These are phyloP conservation scores for Ceratocystis ficicola DNA, from an alignment of 2,329 filamentous ascomycete species.

Conservation along the genomic window DNA sequence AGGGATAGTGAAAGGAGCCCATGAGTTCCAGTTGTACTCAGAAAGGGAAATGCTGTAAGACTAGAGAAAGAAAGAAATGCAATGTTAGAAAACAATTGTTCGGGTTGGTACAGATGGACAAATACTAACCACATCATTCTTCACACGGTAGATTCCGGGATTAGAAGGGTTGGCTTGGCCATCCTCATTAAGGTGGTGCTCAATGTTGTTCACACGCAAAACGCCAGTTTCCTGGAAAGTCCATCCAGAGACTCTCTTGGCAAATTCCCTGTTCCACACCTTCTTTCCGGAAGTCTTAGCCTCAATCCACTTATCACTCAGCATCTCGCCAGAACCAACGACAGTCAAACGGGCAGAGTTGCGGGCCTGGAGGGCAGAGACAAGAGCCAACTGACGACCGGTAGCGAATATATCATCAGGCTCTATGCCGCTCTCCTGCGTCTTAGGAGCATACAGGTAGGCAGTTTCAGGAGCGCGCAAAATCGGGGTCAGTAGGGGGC, in stretches of 20 bases:
- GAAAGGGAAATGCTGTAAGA: constrained; percentile 80
- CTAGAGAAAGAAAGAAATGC: constrained; percentile 34
- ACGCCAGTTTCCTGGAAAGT: constrained; percentile 91
- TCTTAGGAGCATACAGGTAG: constrained; percentile 90
- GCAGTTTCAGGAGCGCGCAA: constrained; percentile 71
- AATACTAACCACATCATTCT: constrained; percentile 81
- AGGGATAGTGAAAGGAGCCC: constrained; percentile 60
- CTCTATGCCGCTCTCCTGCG: constrained; percentile 53
- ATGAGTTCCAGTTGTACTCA: constrained; percentile 66
- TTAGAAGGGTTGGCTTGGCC: constrained; percentile 50
- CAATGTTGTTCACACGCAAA: constrained; percentile 66
- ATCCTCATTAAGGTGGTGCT: constrained; percentile 50
- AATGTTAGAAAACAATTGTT: neutral
- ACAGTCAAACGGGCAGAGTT: constrained; percentile 86
- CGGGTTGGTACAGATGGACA: neutral
- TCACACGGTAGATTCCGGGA: constrained; percentile 84
- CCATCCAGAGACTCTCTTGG: constrained; percentile 79
- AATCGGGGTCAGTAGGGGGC: constrained; percentile 67
- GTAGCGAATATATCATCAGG: constrained; percentile 72
- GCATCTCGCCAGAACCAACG: constrained; percentile 72
- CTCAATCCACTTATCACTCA: constrained; percentile 81
- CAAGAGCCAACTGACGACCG: constrained; percentile 69
- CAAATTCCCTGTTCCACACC: constrained; percentile 74
- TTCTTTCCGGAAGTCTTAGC: constrained; percentile 36
- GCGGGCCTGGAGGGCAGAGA: constrained; percentile 79